Evolutionary conservation across 306 rosid species (phyloP).

Genomic region (Cicer cuneatum): DNA sequence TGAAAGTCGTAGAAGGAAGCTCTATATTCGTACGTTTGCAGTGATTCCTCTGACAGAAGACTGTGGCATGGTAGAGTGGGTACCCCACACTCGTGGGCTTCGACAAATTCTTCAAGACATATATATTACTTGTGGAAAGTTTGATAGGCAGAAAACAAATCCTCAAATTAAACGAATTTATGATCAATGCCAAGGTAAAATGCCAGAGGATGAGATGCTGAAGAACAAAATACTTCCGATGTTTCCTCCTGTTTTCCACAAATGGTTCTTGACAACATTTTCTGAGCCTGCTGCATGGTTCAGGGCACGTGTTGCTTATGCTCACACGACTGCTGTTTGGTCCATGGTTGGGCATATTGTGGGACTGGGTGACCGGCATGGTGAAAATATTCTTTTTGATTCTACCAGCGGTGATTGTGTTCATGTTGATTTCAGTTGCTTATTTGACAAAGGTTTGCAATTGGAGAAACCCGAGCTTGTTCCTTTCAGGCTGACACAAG

Average conservation of each 20-base stretch:
- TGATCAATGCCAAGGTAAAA: slow-evolving; percentile 90
- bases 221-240: slow-evolving; percentile 85
- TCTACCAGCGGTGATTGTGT: slow-evolving; percentile 96
- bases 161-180: slow-evolving; percentile 84
- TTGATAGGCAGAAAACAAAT: slow-evolving; percentile 86
- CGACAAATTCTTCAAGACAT: slow-evolving; percentile 91
- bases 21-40: slow-evolving; percentile 93
- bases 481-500: slow-evolving; percentile 97
- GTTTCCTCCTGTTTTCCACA: slow-evolving; percentile 95
- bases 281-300: slow-evolving; percentile 99
- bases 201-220: slow-evolving; percentile 84
- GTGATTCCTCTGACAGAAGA: slow-evolving; percentile 98
- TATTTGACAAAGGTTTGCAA: slow-evolving; percentile 96
- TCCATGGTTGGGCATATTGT: slow-evolving; percentile 99
- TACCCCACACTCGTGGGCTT: slow-evolving; percentile 93
- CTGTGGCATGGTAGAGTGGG: slow-evolving; percentile 99
- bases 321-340: slow-evolving; percentile 99
- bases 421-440: slow-evolving; percentile 98
- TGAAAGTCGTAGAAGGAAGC: slow-evolving; percentile 92
- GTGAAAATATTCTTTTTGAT: slow-evolving; percentile 95
- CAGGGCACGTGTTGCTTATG: slow-evolving; percentile 92
- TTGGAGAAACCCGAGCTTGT: slow-evolving; percentile 98
- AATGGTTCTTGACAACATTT: slow-evolving; percentile 91
- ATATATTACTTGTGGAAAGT: slow-evolving; percentile 81
- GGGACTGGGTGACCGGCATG: slow-evolving; percentile 96